phyloP scores from a whole-genome alignment of 805 yeast genomes.

The Ogataea philodendri region DNA sequence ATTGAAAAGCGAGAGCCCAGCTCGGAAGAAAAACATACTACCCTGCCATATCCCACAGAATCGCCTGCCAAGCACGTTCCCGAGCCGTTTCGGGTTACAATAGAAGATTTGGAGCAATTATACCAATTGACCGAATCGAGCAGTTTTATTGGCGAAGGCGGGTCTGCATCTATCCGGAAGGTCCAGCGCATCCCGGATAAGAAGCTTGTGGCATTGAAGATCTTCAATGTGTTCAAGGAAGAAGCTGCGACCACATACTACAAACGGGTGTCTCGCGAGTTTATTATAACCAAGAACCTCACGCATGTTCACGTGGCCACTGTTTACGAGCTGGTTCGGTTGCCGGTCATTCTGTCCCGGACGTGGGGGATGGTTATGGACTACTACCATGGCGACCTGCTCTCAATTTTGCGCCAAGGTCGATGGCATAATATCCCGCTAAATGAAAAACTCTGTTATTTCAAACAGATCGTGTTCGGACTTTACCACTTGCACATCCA shows the following conservation, averaged over 20 bases:
- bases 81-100: conserved; percentile 45
- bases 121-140: conserved; percentile 45
- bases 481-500: conserved; percentile 58
- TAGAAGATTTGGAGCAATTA: conserved; percentile 50
- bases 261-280: conserved; percentile 62
- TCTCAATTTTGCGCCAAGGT: conserved; percentile 49
- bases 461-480: conserved; percentile 67
- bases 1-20: too few relatives aligned
- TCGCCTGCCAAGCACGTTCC: conserved; percentile 69
- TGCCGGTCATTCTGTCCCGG: conserved; percentile 57
- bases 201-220: conserved; percentile 61
- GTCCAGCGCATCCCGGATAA: conserved; percentile 36
- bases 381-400: conserved; percentile 60
- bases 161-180: conserved; percentile 63
- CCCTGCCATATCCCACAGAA: conserved; percentile 59
- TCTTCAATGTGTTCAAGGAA: conserved; percentile 53
- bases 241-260: conserved; percentile 66
- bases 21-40: too few relatives aligned
- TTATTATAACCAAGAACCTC: conserved; percentile 53
- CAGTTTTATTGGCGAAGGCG: conserved; percentile 60
- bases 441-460: conserved; percentile 58
- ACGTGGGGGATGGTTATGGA: conserved; percentile 80
- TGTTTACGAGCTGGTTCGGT: conserved; percentile 52
- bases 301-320: conserved; percentile 58
- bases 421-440: conserved; percentile 56